Evolutionary conservation across 2,329 filamentous ascomycete genomes (phyloP), one percentile per base, ranked within the genome.

Genomic region (Coniochaeta ligniaria): DNA sequence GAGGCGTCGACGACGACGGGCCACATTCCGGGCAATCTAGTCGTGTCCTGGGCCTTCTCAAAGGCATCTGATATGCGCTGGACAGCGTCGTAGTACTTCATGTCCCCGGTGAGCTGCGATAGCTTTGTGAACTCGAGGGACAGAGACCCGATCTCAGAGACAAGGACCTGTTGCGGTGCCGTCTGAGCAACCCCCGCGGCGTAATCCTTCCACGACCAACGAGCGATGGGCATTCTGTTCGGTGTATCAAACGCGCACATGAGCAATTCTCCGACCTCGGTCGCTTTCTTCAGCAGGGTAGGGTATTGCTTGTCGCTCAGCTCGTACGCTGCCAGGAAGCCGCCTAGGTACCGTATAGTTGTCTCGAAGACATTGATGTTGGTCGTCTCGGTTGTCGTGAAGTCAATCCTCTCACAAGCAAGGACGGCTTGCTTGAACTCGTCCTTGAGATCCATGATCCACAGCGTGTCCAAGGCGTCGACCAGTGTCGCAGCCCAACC

Each of bases 171-270:
- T 8, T 63, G 63, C 4, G 71, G 68, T 11, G 75, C 78, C 74
- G 65, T 86, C 85, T 74, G 80, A n/a, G 62, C 59, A 45, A 66
- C 66, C 45, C 74, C 74, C 26, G 66, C 66, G 17, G 33, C 80
- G 75, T 60, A 72, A 60, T 75, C 73, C 59, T 76, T 76, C 81
- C 82, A 85, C 58, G 82, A 76, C 75, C 84, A 87, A 58, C 81
- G 79, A 8, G 77, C 77, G 50, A 84, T 75, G 0, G 88, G 88
- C 79, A 90, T 84, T n/a, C 80, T 79, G 67, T 87, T 88, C 1
- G 83, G 83, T 12, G 87, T 89, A 65, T 90, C 86, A 65, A 89
- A 90, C 1, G 84, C 84, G 26, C 81, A 80, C 68, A 89, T 86
- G 26, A 90, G 74, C 68, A 90, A 73, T 61, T 87, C 82, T 22